Conservation (phyloP, 306 rosid genomes). For the Trifolium fragiferum region DNA sequence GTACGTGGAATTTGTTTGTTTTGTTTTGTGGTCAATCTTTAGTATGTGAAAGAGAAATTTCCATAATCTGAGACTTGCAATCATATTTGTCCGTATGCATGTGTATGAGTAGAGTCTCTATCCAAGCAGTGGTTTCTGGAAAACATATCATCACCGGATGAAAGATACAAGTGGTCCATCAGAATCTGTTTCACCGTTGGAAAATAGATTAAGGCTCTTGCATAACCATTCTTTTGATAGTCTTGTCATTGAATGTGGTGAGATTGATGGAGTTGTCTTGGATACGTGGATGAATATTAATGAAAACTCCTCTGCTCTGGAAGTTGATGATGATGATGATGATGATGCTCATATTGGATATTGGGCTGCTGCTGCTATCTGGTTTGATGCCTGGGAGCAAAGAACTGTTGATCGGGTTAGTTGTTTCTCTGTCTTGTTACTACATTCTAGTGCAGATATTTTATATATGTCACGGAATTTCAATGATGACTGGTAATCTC, state of each 20-base stretch:
- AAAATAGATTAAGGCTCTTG: constrained; percentile 60
- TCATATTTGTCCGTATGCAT: constrained; percentile 44
- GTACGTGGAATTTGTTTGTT: constrained; percentile 52
- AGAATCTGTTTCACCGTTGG: constrained; percentile 55
- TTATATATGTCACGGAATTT: constrained; percentile 20
- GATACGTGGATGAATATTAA: constrained; percentile 74
- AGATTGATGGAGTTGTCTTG: constrained; percentile 84
- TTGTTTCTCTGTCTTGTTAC: constrained; percentile 39
- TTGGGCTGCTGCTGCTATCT: constrained; percentile 91
- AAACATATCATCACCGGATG: constrained; percentile 65
- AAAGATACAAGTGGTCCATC: constrained; percentile 57
- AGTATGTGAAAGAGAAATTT: constrained; percentile 34
- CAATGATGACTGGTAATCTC: not conserved
- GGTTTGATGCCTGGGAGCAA: constrained; percentile 92
- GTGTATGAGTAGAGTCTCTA: constrained; percentile 78
- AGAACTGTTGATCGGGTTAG: constrained; percentile 92
- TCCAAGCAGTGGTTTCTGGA: constrained; percentile 95
- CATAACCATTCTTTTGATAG: constrained; percentile 56
- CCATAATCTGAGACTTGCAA: constrained; percentile 50
- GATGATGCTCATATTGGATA: constrained; percentile 72
- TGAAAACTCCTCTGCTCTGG: constrained; percentile 57
- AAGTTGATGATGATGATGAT: constrained; percentile 59
- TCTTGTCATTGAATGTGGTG: constrained; percentile 75
- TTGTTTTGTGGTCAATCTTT: constrained; percentile 46
- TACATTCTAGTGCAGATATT: constrained; percentile 28